These are phyloP conservation scores for Pneumocystis wakefieldiae DNA, from an alignment of 1,139 yeast genomes.

Conservation along the genomic window DNA sequence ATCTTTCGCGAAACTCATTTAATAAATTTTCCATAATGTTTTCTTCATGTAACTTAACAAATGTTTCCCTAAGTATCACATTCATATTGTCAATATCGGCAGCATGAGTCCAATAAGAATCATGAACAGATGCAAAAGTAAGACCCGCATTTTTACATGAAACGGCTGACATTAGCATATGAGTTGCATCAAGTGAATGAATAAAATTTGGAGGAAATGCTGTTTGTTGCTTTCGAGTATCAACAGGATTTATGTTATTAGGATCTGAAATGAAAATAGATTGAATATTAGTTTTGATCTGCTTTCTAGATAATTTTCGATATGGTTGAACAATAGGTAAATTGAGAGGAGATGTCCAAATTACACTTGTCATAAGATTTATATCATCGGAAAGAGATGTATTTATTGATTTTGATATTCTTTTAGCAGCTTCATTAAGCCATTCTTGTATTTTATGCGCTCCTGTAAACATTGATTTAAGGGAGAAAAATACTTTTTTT, in stretches of 20 bases:
- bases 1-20: slow-evolving; percentile 69
- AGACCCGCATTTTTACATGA: slow-evolving; percentile 54
- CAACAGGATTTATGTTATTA: slow-evolving; percentile 64
- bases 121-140: slow-evolving; percentile 93
- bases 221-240: slow-evolving; percentile 73
- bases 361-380: slow-evolving; percentile 69
- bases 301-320: slow-evolving; percentile 48
- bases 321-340: slow-evolving; percentile 92
- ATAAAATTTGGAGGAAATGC: slow-evolving; percentile 95
- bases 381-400: slow-evolving; percentile 11
- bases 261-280: slow-evolving; percentile 75
- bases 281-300: slow-evolving; percentile 66
- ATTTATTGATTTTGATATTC: slow-evolving; percentile 46
- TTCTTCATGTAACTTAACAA: slow-evolving; percentile 59
- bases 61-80: slow-evolving; percentile 56
- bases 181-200: slow-evolving; percentile 93
- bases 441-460: slow-evolving; percentile 95
- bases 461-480: slow-evolving; percentile 73
- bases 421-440: slow-evolving; percentile 74
- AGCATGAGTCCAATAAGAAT: slow-evolving; percentile 98
- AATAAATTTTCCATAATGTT: slow-evolving; percentile 57
- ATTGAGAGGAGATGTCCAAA: slow-evolving; percentile 95
- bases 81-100: slow-evolving; percentile 65
- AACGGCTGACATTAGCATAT: slow-evolving; percentile 80
- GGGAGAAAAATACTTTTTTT: slow-evolving; percentile 61